Conservation (phyloP, 2,329 filamentous ascomycete genomes). For the Pseudocercospora cruenta region DNA sequence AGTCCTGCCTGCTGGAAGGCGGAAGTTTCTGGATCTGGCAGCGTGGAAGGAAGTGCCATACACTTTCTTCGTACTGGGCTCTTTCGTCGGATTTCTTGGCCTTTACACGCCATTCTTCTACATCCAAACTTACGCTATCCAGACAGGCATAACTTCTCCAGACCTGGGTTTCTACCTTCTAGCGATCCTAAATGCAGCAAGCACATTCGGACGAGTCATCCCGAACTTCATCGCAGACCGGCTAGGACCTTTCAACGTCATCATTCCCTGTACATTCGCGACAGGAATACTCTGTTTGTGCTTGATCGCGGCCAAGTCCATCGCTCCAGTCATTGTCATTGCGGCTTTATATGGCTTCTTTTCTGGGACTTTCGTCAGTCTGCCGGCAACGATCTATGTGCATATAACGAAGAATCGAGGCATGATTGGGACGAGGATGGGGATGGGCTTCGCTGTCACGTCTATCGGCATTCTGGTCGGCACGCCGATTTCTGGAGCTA, state of each 20-base stretch:
- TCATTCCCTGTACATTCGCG: constrained; percentile 48
- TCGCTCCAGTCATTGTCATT: constrained; percentile 46
- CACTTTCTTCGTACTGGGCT: constrained; percentile 46
- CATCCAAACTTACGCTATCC: constrained; percentile 63
- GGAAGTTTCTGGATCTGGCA: constrained; percentile 48
- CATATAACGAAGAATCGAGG: constrained; percentile 46
- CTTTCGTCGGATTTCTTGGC: constrained; percentile 52
- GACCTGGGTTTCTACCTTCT: constrained; percentile 69
- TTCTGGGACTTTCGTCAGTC: constrained; percentile 50
- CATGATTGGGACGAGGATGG: constrained; percentile 57
- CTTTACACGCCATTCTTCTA: constrained; percentile 57
- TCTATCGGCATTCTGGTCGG: constrained; percentile 57
- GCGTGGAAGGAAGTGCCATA: constrained; percentile 50
- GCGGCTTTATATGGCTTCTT: constrained; percentile 55
- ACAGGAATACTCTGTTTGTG: constrained; percentile 47
- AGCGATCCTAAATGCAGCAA: constrained; percentile 67
- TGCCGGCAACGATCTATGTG: constrained; percentile 53
- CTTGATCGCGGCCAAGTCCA: constrained; percentile 42
- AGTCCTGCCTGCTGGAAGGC: constrained; percentile 47
- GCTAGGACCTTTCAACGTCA: constrained; percentile 53
- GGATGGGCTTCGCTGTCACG: constrained; percentile 58
- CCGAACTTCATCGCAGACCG: constrained; percentile 51
- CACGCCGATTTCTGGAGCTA: constrained; percentile 61
- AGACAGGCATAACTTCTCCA: constrained; percentile 54
- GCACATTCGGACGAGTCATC: constrained; percentile 51